Percentiles rank a stretch among this genome's conserved stretches.
Evolutionary conservation across 2,329 filamentous ascomycete species (phyloP).

Genomic region (Exophiala xenobiotica): DNA sequence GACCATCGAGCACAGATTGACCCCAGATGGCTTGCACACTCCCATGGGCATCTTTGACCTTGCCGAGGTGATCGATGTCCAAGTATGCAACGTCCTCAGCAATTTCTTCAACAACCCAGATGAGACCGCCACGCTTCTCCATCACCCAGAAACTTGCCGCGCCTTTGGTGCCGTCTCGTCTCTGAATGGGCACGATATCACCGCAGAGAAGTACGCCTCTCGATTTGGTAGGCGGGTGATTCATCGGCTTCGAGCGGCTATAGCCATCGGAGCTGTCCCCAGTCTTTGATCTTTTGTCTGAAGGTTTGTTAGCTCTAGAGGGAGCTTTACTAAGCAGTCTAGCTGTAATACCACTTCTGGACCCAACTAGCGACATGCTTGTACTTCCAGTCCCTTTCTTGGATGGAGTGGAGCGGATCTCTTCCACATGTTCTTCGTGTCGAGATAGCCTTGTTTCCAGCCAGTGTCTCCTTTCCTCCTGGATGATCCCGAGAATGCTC

Average conservation of each 20-base stretch:
- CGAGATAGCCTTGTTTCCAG: slow-evolving; percentile 72
- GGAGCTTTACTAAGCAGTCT: slow-evolving; percentile 81
- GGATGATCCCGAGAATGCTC: slow-evolving; percentile 92
- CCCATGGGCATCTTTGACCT: slow-evolving; percentile 69
- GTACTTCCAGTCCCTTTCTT: slow-evolving; percentile 37
- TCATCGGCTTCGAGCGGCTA: slow-evolving; percentile 46
- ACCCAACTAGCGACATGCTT: slow-evolving; percentile 47
- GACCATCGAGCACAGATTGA: slow-evolving; percentile 60
- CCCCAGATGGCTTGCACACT: slow-evolving; percentile 86
- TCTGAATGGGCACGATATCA: slow-evolving; percentile 97
- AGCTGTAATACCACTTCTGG: slow-evolving; percentile 84
- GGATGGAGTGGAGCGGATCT: slow-evolving; percentile 14
- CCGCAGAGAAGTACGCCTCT: slow-evolving; percentile 89
- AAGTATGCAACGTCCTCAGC: slow-evolving; percentile 86
- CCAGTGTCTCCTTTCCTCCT: slow-evolving; percentile 85
- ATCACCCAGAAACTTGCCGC: slow-evolving; percentile 98
- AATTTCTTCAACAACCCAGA: slow-evolving; percentile 98
- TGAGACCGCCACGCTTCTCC: slow-evolving; percentile 88
- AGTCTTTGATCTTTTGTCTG: slow-evolving; percentile 52
- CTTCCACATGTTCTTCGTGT: slow-evolving; percentile 36
- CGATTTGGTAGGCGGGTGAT: slow-evolving; percentile 73
- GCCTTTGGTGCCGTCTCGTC: slow-evolving; percentile 86
- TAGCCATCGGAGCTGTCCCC: slow-evolving; percentile 57
- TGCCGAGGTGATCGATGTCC: slow-evolving; percentile 73
- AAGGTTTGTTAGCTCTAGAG: slow-evolving; percentile 50